Conservation (phyloP, 1,284 basidiomycete species). For the Athelia sp. region DNA sequence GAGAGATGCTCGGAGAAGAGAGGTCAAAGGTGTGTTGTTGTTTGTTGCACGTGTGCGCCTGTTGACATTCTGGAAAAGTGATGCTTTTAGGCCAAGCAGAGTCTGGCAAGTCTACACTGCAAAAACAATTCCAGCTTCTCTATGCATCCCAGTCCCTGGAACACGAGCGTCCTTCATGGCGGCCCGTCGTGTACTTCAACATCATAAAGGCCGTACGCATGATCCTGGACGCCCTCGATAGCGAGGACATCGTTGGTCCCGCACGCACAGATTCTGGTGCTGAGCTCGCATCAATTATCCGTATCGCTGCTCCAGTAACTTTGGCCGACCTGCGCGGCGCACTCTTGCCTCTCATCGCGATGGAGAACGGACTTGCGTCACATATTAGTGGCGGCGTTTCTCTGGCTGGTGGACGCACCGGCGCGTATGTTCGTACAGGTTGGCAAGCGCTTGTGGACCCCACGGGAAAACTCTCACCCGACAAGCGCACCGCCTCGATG, state of each 20-base stretch:
- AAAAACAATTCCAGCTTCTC: constrained; percentile 77
- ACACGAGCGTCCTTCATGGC: constrained; percentile 66
- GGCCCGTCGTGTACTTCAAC: constrained; percentile 76
- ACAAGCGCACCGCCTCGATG: constrained; percentile 17
- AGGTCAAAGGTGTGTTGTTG: constrained; percentile 57
- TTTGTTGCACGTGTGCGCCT: constrained; percentile 1
- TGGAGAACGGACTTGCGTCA: constrained; percentile 62
- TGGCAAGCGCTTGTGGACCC: constrained; percentile 60
- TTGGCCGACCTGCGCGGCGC: constrained; percentile 42
- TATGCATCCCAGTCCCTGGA: constrained; percentile 69
- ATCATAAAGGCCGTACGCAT: constrained; percentile 73
- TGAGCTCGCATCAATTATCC: constrained; percentile 20
- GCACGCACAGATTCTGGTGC: constrained; percentile 16
- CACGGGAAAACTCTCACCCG: constrained; percentile 20
- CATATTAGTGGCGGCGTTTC: constrained; percentile 64
- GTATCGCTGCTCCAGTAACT: constrained; percentile 30
- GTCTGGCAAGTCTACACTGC: constrained; percentile 73
- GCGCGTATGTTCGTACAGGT: constrained; percentile 61
- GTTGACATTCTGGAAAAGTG: constrained; percentile 28
- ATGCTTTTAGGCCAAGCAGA: constrained; percentile 75
- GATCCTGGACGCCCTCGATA: constrained; percentile 70
- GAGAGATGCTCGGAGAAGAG: constrained; percentile 43
- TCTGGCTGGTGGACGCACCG: constrained; percentile 44
- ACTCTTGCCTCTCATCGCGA: constrained; percentile 58
- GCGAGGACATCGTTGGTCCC: constrained; percentile 37